phyloP scores from a whole-genome alignment of 2,329 filamentous ascomycete genomes.

The Hypoxylon sp. region DNA sequence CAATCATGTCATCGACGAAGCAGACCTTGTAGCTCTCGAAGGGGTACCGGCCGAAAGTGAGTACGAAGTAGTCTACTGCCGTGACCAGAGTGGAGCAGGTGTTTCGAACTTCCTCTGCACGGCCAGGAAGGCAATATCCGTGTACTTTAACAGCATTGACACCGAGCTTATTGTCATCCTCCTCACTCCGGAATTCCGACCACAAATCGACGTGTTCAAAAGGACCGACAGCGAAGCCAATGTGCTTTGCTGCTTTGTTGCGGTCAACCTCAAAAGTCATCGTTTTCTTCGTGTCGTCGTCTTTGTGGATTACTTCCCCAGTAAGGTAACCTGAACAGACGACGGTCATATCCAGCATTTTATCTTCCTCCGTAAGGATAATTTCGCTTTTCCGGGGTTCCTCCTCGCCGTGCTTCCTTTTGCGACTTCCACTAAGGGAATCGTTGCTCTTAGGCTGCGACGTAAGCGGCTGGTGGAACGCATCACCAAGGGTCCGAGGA shows the following conservation, averaged over 20 bases:
- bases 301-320: slow-evolving; percentile 83
- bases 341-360: slow-evolving; percentile 88
- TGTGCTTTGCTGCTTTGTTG: slow-evolving; percentile 85
- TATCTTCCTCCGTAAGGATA: slow-evolving; percentile 80
- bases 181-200: slow-evolving; percentile 88
- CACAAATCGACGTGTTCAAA: slow-evolving; percentile 93
- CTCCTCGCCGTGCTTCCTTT: slow-evolving; percentile 60
- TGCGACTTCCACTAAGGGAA: slow-evolving; percentile 54
- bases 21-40: slow-evolving; percentile 93
- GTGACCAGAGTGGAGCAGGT: slow-evolving; percentile 87
- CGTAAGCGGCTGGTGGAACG: slow-evolving; percentile 65
- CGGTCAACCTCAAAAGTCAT: slow-evolving; percentile 85
- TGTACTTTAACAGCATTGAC: slow-evolving; percentile 90
- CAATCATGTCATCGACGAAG: slow-evolving; percentile 90
- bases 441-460: slow-evolving; percentile 55
- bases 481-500: slow-evolving; percentile 88
- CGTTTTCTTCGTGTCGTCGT: slow-evolving; percentile 86
- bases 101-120: slow-evolving; percentile 85
- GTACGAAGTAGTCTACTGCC: slow-evolving; percentile 91
- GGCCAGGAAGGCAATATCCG: slow-evolving; percentile 90
- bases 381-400: slow-evolving; percentile 57
- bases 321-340: slow-evolving; percentile 91
- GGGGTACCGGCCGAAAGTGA: slow-evolving; percentile 90
- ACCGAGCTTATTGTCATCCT: slow-evolving; percentile 91
- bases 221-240: slow-evolving; percentile 93